These are phyloP conservation scores for Hymenoscyphus linearis DNA, from an alignment of 2,329 filamentous ascomycete species.

Conservation along the genomic window DNA sequence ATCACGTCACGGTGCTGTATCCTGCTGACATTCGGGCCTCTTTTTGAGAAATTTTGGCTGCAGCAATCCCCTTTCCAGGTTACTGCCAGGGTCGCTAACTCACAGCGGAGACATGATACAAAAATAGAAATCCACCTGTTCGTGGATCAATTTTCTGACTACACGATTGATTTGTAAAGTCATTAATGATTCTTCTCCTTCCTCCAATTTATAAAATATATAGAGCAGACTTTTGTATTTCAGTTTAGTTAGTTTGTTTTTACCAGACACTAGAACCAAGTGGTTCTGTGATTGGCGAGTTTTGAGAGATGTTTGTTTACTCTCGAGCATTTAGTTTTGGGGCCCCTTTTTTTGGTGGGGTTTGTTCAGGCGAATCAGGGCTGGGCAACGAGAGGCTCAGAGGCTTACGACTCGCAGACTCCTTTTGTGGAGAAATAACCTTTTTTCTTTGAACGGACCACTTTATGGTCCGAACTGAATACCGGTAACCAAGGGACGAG, in stretches of 20 bases:
- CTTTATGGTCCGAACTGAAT: neutral
- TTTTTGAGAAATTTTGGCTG: neutral
- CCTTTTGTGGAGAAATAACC: slow-evolving; percentile 1
- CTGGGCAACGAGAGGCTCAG: neutral
- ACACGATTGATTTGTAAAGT: neutral
- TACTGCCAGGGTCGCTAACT: neutral
- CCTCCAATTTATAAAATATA: neutral
- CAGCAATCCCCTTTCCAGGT: neutral
- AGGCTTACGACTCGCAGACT: neutral
- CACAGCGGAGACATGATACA: neutral
- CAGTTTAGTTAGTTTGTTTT: neutral
- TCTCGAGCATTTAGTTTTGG: neutral
- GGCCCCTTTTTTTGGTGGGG: neutral
- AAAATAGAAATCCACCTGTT: neutral
- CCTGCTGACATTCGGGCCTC: neutral
- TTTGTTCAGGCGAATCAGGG: neutral
- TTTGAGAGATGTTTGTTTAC: neutral
- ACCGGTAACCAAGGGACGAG: neutral
- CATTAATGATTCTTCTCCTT: neutral
- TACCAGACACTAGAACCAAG: neutral
- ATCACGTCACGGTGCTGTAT: neutral
- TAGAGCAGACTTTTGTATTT: neutral
- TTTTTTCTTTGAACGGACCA: neutral
- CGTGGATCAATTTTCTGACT: neutral
- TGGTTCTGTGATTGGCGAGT: neutral